Base-by-base conservation (phyloP, 2,329 filamentous ascomycete genomes). In the Microdochium paspali region DNA sequence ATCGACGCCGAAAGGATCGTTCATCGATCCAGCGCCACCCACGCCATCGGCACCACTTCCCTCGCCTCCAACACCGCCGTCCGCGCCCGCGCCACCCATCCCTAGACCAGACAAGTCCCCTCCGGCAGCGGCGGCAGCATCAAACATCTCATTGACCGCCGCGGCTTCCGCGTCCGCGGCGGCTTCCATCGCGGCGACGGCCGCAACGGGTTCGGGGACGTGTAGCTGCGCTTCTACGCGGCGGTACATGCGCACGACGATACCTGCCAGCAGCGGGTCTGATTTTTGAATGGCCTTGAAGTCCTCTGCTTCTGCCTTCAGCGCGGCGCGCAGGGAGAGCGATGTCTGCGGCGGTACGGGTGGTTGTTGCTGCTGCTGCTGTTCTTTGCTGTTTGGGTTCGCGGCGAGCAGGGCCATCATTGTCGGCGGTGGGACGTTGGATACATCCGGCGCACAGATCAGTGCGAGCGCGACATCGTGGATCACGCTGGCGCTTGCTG, bases 381-480 rank as follows among this genome's bases (percentile, higher is more conserved):
- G 31, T n/a, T 35, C 10, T 21, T 40, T n/a, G 12, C 35, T n/a
- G 10, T n/a, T 18, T 9, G 35, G 18, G 35, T 40, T 9, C 18
- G 15, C 67, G 60, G 43, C 67, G 21, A 65, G 56, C 24, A 65
- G 55, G 28, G 58, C 43, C 42, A 63, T 48, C 15, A 61, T 55
- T 7, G 57, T 50, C 0, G 63, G 59, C 4, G 64, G 64, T 4
- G 61, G 60, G 49, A 71, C 63, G 54, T 72, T 76, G 30, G 66
- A 72, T 1, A 70, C 70, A 54, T 82, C 74, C 0, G 85, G 84
- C 1, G 84, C 80, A 57, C 85, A 87, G 10, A 90, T 71, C 7
- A 90, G 67, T 1, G 83, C 78, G 2, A 77, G 79, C 2, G 78
- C 84, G 10, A 90, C 73, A 55, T 90, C 87, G 47, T 89, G 77